Evolutionary conservation across 2,329 filamentous ascomycete species (phyloP), one percentile per base, ranked within the genome.

Genomic region (Phaeoacremonium minimum): DNA sequence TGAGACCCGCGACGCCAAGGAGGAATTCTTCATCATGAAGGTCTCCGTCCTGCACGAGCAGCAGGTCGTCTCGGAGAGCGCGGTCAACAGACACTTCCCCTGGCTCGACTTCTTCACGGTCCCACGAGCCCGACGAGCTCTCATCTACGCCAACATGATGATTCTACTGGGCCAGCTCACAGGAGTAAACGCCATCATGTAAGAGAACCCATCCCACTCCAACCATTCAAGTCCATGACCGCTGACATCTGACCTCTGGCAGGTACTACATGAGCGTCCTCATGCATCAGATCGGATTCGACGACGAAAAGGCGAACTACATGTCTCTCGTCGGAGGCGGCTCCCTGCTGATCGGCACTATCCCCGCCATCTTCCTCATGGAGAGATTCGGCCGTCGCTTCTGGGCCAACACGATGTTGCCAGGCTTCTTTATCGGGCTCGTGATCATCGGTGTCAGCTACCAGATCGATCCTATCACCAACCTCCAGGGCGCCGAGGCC

Each of bases 31-130:
- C 50, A 67, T 82, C 51, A 86, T 87, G 81, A 79, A 80, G 41
- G 68, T 71, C n/a, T 66, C 73, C 1, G 75, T 85, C 9, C 64
- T 64, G 19, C 67, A 71, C 15, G 75, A 83, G 44, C 67, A 83
- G 44, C 69, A 67, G 17, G 60, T 70, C 4, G 66, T 74, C 7
- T 52, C 56, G n/a, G 67, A 73, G 43, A 69, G 71, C 7, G 61
- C 67, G 7, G 62, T 65, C 35, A 75, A 75, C 47, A 69, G 69
- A 39, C 71, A 69, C 18, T 84, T 75, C 58, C 75, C 80, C 1
- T 87, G 82, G 80, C 67, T 86, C 64, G 83, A 87, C 53, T 84
- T 87, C 61, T 75, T 87, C 61, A 86, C 81, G 14, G 74, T 80
- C 28, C 77, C 80, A 6, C 75, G 83, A 20, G 77, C 77, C n/a